Percentiles rank a stretch among this genome's conserved stretches.
Evolutionary conservation across 768 basidiomycete genomes (phyloP).

Genomic region (Hydnum rufescens): DNA sequence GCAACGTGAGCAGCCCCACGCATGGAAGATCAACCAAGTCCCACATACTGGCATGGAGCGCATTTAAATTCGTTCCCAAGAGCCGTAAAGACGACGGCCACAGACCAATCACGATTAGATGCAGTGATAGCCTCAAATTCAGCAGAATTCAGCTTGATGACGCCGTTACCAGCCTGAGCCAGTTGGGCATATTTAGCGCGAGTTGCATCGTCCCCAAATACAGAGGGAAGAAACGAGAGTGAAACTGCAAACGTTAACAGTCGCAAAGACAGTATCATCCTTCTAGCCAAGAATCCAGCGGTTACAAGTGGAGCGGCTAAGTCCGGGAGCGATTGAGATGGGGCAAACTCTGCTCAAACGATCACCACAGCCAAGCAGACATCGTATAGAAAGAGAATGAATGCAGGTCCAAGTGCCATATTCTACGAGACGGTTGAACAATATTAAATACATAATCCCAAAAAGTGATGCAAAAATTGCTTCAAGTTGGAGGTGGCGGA

Average conservation of each 20-base stretch:
- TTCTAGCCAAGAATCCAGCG: too few species aligned
- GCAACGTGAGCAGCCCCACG: not conserved
- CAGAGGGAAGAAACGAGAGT: not conserved
- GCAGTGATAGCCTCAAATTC: constrained; percentile 61
- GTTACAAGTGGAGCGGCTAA: not conserved
- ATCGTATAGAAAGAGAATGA: too few species aligned
- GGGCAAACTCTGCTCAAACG: not conserved
- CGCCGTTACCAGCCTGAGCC: constrained; percentile 50
- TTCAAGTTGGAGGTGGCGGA: constrained; percentile 2
- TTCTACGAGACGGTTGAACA: not conserved
- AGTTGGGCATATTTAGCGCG: constrained; percentile 47
- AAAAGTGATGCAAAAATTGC: not conserved
- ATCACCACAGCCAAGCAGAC: too few species aligned
- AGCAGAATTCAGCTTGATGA: constrained; percentile 60
- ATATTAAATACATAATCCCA: not conserved
- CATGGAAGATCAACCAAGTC: not conserved
- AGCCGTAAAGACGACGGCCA: constrained; percentile 78
- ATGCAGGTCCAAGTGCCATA: too few species aligned
- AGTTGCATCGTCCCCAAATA: not conserved
- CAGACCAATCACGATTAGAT: constrained; percentile 67
- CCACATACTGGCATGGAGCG: constrained; percentile 71
- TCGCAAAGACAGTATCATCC: too few species aligned
- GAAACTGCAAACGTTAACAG: too few species aligned
- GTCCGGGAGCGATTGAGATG: not conserved
- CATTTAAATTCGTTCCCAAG: constrained; percentile 65